Conservation (phyloP, 2,329 filamentous ascomycete species). For the Whalleya microplaca region DNA sequence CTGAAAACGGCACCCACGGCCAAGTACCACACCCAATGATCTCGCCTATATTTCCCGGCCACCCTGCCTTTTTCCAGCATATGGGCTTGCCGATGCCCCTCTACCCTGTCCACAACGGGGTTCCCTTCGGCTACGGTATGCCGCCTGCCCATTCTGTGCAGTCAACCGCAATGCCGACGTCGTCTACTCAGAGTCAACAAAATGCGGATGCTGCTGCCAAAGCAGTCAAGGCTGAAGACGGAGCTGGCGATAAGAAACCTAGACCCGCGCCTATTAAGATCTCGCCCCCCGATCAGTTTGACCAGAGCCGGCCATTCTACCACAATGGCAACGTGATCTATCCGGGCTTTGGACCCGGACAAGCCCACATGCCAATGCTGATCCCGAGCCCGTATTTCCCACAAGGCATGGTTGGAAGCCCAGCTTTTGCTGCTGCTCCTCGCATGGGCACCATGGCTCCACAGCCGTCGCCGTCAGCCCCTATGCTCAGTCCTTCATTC, state of each 20-base stretch:
- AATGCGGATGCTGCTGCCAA: conserved; percentile 10
- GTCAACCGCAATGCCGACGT: conserved; percentile 14
- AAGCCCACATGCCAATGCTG: conserved; percentile 25
- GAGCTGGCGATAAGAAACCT: conserved; percentile 35
- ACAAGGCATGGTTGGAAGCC: conserved; percentile 21
- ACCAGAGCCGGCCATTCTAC: conserved; percentile 49
- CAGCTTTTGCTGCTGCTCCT: conserved; percentile 18
- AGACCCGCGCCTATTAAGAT: conserved; percentile 39
- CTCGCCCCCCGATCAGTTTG: conserved; percentile 50
- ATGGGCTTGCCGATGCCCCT: conserved; percentile 36
- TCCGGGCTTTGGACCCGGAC: conserved; percentile 31
- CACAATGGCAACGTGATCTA: conserved; percentile 51
- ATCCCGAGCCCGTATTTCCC: conserved; percentile 27
- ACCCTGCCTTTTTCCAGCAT: conserved; percentile 28
- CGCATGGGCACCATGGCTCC: conserved; percentile 17
- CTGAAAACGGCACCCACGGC: conserved; percentile 8
- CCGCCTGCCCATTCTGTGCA: conserved; percentile 14
- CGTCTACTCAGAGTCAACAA: conserved; percentile 15
- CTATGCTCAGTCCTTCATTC: conserved; percentile 18
- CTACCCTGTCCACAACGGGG: conserved; percentile 29
- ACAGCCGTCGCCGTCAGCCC: conserved; percentile 18
- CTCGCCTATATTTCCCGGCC: conserved; percentile 20
- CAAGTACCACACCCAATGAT: conserved; percentile 26
- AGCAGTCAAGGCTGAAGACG: conserved; percentile 23
- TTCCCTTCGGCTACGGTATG: conserved; percentile 29